Evolutionary conservation across 2,329 filamentous ascomycete species (phyloP).

Genomic region (Cladorrhinum sp.): DNA sequence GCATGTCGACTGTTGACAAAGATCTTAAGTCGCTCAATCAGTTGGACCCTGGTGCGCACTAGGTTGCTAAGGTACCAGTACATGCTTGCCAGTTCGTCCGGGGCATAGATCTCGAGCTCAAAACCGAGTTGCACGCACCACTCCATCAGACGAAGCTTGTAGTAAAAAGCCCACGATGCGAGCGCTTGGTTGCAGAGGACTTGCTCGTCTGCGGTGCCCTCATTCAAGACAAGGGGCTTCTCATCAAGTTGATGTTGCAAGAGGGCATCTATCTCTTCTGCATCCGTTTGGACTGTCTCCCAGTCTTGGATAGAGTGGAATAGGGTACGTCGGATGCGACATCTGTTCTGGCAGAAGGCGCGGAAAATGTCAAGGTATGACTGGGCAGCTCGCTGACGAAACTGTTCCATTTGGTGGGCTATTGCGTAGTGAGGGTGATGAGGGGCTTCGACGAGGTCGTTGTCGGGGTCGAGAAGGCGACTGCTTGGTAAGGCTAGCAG

Average conservation of each 20-base stretch:
- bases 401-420: constrained; percentile 68
- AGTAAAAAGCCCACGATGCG: constrained; percentile 84
- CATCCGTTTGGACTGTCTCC: constrained; percentile 79
- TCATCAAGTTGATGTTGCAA: constrained; percentile 62
- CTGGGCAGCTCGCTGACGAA: constrained; percentile 59
- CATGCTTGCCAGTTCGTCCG: constrained; percentile 81
- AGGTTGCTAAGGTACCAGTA: constrained; percentile 86
- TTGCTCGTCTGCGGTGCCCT: constrained; percentile 42
- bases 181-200: constrained; percentile 67
- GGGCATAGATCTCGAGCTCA: constrained; percentile 85
- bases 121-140: constrained; percentile 89
- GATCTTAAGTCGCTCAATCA: constrained; percentile 70
- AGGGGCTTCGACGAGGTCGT: constrained; percentile 72
- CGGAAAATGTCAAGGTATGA: constrained; percentile 82
- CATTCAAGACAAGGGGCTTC: constrained; percentile 50
- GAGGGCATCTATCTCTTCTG: constrained; percentile 70
- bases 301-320: constrained; percentile 80
- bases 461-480: constrained; percentile 66
- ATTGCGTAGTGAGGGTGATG: constrained; percentile 72
- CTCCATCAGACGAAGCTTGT: constrained; percentile 86
- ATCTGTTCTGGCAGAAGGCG: constrained; percentile 84
- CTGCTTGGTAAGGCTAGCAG: constrained; percentile 71
- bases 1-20: constrained; percentile 48
- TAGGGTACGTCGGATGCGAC: constrained; percentile 83
- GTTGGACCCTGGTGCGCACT: constrained; percentile 62